Evolutionary conservation across 352 stramenopile species (phyloP), one percentile per base, ranked within the genome.

Genomic region (Globisporangium megalacanthum): DNA sequence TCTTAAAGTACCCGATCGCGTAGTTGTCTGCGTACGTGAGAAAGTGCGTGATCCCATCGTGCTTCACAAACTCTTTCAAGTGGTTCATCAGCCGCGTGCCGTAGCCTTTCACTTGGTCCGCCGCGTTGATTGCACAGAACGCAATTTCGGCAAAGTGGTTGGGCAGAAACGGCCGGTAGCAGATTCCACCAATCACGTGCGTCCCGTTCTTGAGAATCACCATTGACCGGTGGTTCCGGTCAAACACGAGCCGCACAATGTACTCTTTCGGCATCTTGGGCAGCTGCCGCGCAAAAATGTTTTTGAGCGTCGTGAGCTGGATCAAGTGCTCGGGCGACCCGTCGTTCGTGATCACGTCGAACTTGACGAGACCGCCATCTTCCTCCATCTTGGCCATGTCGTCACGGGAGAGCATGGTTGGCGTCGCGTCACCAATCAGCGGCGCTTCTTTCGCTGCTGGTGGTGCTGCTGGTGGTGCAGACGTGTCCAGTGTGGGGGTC

Each of bases 191-290:
- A 56, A 99, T 97, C 17, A 98, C 92, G n/a, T 80, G 71, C 50
- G 79, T 90, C 53, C 77, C 81, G 57, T 96, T 92, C 75, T 97
- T 97, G 5, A 96, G 72, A 41, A 98, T 89, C 25, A 97, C 77
- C 70, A 98, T 92, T n/a, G 90, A 96, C 14, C 85, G 71, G 67
- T 98, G 95, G 68, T 79, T 95, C 25, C 90, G 85, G 65, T 99
- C 97, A 61, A 99, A 99, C 20, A 99, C 96, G 15, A 99, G 78
- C 4, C 97, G 83, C 6, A 98, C 95, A 64, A 99, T 99, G 77
- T 99, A 99, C 64, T 99, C 94, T 64, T 97, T 96, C 3, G 97
- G 97, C 97, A 99, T 99, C 63, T 99, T 99, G 6, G 97, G 97
- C 11, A 99, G 75, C 60, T 99, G 96, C 64, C 96, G 91, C 1